phyloP scores from a whole-genome alignment of 331 rosid genomes.

The Malus hybrid region DNA sequence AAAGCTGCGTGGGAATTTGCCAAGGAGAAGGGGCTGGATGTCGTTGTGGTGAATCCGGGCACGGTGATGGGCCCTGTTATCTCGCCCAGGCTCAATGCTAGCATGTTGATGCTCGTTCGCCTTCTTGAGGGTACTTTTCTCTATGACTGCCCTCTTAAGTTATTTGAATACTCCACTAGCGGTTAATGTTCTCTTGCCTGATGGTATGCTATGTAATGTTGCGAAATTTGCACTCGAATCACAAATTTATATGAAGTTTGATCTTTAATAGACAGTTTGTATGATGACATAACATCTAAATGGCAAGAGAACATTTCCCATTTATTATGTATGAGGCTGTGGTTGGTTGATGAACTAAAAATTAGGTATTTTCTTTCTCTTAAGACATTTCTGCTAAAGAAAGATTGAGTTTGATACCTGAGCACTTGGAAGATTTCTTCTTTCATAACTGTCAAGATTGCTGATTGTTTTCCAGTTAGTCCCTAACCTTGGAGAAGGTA shows the following conservation, averaged over 20 bases:
- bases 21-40: slow-evolving; percentile 68
- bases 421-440: background rate
- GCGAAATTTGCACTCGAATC: background rate
- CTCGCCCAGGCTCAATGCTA: slow-evolving; percentile 65
- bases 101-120: slow-evolving; percentile 66
- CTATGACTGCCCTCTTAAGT: background rate
- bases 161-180: background rate
- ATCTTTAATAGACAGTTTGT: background rate
- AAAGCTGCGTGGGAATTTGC: slow-evolving; percentile 88
- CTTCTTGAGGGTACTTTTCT: slow-evolving; percentile 59
- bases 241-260: background rate
- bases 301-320: background rate
- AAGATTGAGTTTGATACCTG: background rate
- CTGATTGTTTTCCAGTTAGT: background rate
- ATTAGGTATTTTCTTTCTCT: too few relatives aligned
- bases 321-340: background rate
- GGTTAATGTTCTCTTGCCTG: background rate
- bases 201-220: background rate
- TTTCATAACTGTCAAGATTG: background rate
- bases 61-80: slow-evolving; percentile 77
- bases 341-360: background rate
- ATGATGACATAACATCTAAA: background rate
- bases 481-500: background rate
- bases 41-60: slow-evolving; percentile 89
- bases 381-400: background rate